These are phyloP conservation scores for Tricholoma saponaceum DNA, from an alignment of 768 basidiomycete species.

Conservation along the genomic window DNA sequence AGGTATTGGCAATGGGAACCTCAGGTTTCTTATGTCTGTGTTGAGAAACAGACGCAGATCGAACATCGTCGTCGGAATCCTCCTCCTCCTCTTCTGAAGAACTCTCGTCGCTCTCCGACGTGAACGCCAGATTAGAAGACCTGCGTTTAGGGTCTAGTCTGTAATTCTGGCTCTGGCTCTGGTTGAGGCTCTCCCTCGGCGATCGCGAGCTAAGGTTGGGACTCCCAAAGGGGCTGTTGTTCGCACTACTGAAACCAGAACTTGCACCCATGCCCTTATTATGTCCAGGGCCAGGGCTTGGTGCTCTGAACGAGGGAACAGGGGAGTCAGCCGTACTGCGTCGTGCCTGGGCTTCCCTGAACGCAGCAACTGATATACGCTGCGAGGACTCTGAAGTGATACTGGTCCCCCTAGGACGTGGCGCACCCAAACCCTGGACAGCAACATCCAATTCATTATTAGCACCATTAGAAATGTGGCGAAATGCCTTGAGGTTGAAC, in stretches of 20 bases:
- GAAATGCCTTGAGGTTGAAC: slow-evolving; percentile 73
- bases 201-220: too few relatives aligned
- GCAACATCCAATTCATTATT: slow-evolving; percentile 28
- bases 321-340: slow-evolving; percentile 61
- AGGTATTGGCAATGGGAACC: too few relatives aligned
- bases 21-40: not conserved
- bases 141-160: not conserved
- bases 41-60: slow-evolving; percentile 17
- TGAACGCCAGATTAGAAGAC: slow-evolving; percentile 13
- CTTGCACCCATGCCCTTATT: not conserved
- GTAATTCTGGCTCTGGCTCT: too few relatives aligned
- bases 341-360: slow-evolving; percentile 72
- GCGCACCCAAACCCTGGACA: slow-evolving; percentile 27
- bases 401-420: slow-evolving; percentile 57
- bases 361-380: slow-evolving; percentile 77
- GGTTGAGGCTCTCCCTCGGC: not conserved
- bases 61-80: slow-evolving; percentile 18
- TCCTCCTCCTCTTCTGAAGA: slow-evolving; percentile 20
- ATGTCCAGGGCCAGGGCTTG: slow-evolving; percentile 36
- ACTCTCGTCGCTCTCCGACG: slow-evolving; percentile 6
- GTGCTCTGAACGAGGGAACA: slow-evolving; percentile 31
- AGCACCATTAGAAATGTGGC: slow-evolving; percentile 56
- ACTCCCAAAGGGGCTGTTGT: too few relatives aligned
- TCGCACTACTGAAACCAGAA: too few relatives aligned
- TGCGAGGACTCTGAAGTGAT: slow-evolving; percentile 62